Conservation (phyloP, 345 rosid genomes). For the Cardamine resedifolia region DNA sequence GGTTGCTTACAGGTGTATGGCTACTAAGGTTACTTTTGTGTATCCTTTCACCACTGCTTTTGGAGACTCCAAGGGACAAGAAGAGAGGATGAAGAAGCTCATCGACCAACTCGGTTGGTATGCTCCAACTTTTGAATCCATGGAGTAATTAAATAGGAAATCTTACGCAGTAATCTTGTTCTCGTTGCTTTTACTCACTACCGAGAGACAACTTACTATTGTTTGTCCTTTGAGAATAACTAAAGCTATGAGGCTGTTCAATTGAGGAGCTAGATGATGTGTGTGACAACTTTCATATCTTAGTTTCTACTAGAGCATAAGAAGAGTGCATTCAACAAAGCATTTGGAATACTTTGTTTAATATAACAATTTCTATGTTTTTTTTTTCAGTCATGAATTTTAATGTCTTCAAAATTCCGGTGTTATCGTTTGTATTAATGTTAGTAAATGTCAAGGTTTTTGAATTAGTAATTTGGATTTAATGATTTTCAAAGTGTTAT, state of each 20-base stretch:
- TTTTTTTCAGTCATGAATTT: not conserved
- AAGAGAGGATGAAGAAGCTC: constrained; percentile 71
- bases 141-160: constrained; percentile 43
- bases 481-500: not conserved
- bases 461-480: too few species aligned
- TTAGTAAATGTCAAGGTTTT: too few species aligned
- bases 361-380: not conserved
- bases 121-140: constrained; percentile 76
- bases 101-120: constrained; percentile 72
- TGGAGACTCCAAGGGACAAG: constrained; percentile 85
- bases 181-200: not conserved
- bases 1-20: constrained; percentile 74
- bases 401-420: not conserved
- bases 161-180: not conserved
- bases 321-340: not conserved
- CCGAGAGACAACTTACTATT: too few species aligned
- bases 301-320: not conserved
- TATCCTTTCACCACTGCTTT: constrained; percentile 93
- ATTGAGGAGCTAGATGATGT: not conserved
- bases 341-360: not conserved
- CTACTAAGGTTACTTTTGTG: constrained; percentile 74
- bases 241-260: not conserved
- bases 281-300: not conserved
- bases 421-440: not conserved
- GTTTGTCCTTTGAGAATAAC: not conserved